Conservation (phyloP, 2,329 filamentous ascomycete species). For the Didymella glomerata region DNA sequence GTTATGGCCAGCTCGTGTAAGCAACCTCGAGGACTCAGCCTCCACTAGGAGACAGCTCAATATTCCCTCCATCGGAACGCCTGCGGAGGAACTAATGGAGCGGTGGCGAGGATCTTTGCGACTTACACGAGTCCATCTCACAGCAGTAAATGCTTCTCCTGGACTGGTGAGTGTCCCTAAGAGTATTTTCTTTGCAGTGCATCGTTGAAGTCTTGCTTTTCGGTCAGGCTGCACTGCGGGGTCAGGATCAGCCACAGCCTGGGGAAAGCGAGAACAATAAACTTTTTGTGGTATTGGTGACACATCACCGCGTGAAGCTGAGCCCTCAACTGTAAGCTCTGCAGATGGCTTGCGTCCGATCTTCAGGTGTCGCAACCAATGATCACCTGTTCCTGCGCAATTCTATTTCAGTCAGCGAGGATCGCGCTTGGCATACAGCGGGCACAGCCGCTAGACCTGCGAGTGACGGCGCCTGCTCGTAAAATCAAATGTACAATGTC, state of each 20-base stretch:
- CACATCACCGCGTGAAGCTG: not conserved
- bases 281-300: not conserved
- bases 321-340: not conserved
- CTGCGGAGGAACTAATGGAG: too few relatives aligned
- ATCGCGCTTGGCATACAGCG: too few relatives aligned
- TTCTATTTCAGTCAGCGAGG: not conserved
- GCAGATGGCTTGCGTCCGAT: not conserved
- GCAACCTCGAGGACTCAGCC: not conserved
- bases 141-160: not conserved
- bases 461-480: too few relatives aligned
- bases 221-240: not conserved
- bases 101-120: too few relatives aligned
- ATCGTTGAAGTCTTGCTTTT: not conserved
- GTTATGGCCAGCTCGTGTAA: not conserved
- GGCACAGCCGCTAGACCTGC: too few relatives aligned
- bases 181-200: too few relatives aligned
- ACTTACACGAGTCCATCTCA: not conserved
- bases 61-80: too few relatives aligned
- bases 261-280: not conserved
- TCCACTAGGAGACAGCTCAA: not conserved
- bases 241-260: not conserved
- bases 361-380: not conserved
- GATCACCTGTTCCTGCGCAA: not conserved
- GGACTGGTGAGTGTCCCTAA: too few relatives aligned
- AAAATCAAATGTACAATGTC: too few relatives aligned